Conservation (phyloP, 2,329 filamentous ascomycete genomes). For the Leptosphaerulina australis region DNA sequence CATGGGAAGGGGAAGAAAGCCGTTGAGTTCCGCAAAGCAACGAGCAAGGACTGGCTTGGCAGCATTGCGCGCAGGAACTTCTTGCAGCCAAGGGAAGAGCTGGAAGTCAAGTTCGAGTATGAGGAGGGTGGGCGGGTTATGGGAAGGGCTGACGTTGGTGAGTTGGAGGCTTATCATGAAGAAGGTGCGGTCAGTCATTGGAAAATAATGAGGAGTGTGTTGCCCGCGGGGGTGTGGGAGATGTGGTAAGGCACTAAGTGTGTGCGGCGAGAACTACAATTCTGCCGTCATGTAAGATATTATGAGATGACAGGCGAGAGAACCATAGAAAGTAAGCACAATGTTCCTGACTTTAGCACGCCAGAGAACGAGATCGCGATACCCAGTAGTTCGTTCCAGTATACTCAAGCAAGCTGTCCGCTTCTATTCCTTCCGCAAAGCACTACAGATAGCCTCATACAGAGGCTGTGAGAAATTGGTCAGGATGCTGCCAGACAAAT, state of each 20-base stretch:
- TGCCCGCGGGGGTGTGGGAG: conserved; percentile 83
- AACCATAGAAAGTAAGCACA: no score
- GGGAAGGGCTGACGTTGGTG: conserved; percentile 66
- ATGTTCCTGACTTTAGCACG: no score
- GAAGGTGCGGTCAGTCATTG: conserved; percentile 84
- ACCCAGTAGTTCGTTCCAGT: no score
- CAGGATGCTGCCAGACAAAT: no score
- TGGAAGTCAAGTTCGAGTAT: conserved; percentile 55
- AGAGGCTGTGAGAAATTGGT: no score
- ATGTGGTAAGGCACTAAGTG: conserved; percentile 65
- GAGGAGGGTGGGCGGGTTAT: conserved; percentile 60
- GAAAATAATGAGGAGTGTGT: conserved; percentile 84
- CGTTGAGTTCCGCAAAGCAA: conserved; percentile 71
- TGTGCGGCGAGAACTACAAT: neutral
- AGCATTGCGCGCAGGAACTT: conserved; percentile 73
- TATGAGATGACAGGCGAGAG: no score
- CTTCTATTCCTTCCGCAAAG: no score
- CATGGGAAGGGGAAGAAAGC: conserved; percentile 41
- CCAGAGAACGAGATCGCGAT: no score
- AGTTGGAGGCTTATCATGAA: conserved; percentile 73
- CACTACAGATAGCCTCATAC: no score
- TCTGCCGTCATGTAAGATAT: no score
- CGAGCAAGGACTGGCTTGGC: conserved; percentile 69
- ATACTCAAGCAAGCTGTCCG: no score
- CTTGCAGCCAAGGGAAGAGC: conserved; percentile 74